These are phyloP conservation scores for Arthrinium phaeospermum DNA, from an alignment of 2,329 filamentous ascomycete genomes.

Conservation along the genomic window DNA sequence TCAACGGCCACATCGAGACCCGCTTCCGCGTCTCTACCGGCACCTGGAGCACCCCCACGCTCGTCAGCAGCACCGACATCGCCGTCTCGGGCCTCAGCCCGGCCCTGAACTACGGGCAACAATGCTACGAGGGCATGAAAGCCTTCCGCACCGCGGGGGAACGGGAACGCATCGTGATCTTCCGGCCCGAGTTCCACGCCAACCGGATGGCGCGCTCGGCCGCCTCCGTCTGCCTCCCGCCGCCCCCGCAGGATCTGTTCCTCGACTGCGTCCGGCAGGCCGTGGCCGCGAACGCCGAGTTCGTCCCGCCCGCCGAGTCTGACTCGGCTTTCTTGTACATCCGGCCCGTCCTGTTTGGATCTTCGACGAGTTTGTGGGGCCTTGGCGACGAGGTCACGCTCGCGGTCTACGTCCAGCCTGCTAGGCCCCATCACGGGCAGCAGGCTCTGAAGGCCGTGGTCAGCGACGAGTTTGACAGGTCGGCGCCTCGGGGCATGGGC, in stretches of 20 bases:
- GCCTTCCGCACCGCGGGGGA: not conserved
- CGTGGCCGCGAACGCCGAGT: slow-evolving; percentile 69
- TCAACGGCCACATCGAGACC: slow-evolving; percentile 9
- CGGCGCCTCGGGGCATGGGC: slow-evolving; percentile 70
- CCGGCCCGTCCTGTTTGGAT: slow-evolving; percentile 69
- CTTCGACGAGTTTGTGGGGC: slow-evolving; percentile 64
- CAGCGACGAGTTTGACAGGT: slow-evolving; percentile 71
- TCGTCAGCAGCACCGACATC: not conserved
- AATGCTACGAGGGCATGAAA: not conserved
- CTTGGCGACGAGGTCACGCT: slow-evolving; percentile 71
- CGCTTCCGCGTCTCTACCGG: not conserved
- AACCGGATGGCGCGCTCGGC: slow-evolving; percentile 67
- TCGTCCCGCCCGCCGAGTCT: slow-evolving; percentile 67
- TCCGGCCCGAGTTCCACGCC: slow-evolving; percentile 68
- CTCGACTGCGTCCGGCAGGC: slow-evolving; percentile 63
- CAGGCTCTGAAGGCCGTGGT: slow-evolving; percentile 68
- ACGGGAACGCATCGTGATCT: slow-evolving; percentile 59
- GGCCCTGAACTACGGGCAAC: slow-evolving; percentile 15
- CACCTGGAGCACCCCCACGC: not conserved
- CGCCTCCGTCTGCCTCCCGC: slow-evolving; percentile 66
- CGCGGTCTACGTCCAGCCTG: slow-evolving; percentile 66
- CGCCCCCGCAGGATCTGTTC: slow-evolving; percentile 64
- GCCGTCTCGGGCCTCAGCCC: not conserved
- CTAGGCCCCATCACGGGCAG: slow-evolving; percentile 69
- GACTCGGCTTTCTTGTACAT: slow-evolving; percentile 73